Conservation (phyloP, 1,284 basidiomycete genomes). For the Fistulina hepatica region DNA sequence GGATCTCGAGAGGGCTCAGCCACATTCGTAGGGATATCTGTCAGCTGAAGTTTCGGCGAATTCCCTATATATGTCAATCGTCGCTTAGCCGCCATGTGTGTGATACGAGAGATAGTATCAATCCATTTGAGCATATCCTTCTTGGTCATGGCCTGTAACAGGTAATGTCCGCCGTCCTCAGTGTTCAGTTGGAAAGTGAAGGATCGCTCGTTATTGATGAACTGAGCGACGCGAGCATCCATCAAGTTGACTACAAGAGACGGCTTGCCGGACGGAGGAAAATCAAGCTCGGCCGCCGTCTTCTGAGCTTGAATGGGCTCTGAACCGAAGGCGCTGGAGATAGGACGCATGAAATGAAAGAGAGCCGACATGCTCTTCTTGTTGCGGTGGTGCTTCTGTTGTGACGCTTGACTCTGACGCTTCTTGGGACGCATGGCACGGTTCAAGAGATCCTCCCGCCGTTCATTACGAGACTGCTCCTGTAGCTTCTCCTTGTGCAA, state of each 20-base stretch:
- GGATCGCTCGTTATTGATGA: conserved; percentile 68
- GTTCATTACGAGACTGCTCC: conserved; percentile 59
- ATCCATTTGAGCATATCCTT: conserved; percentile 68
- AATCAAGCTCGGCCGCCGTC: conserved; percentile 64
- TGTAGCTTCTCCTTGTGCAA: conserved; percentile 62
- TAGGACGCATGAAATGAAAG: conserved; percentile 75
- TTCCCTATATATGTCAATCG: conserved; percentile 73
- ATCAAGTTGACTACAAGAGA: conserved; percentile 61
- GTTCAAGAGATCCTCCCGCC: conserved; percentile 60
- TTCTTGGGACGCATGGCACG: conserved; percentile 58
- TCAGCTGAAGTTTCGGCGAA: conserved; percentile 53
- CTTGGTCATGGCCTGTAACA: conserved; percentile 60
- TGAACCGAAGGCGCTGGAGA: conserved; percentile 69
- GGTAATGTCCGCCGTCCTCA: conserved; percentile 74
- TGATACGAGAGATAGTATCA: conserved; percentile 55
- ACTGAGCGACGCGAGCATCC: conserved; percentile 55
- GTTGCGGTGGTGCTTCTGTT: conserved; percentile 60
- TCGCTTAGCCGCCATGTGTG: conserved; percentile 60
- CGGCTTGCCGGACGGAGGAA: conserved; percentile 56
- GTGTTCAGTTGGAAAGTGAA: conserved; percentile 73
- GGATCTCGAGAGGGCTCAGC: conserved; percentile 40
- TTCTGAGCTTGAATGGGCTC: conserved; percentile 43
- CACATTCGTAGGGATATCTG: conserved; percentile 52
- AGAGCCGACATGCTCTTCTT: conserved; percentile 76
- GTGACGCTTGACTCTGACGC: conserved; percentile 24